Base-by-base conservation (phyloP, 2,329 filamentous ascomycete genomes). In the Chaetomiaceae sp. region DNA sequence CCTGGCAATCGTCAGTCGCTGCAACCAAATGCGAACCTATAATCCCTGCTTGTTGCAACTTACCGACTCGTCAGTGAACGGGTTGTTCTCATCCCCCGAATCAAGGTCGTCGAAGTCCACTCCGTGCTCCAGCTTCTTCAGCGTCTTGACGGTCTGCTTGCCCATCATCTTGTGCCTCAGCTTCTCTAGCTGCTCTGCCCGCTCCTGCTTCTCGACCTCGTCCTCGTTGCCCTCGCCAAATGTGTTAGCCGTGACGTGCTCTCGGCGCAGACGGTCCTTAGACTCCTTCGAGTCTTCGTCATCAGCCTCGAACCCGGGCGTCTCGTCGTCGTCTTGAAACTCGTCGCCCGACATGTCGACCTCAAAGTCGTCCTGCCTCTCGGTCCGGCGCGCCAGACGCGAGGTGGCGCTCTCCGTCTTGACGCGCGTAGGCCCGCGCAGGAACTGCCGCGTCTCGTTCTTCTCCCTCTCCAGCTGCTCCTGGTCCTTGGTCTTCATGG, bases 291-390 rank as follows among this genome's bases (percentile, higher is more conserved):
- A 68, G 40, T 90, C 86, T 55, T 95, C 88, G 40, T 93, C 86
- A n/a, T 93, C 86, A 14, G 72, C 74, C 56, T 93, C 88, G 42
- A 88, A 78, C 34, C 84, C 77, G 2, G 81, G 76, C 18, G 85
- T 80, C 62, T 94, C 88, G 60, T 95, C 88, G 58, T 94, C 88
- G 58, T 95, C 87, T 56, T 90, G 87, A 60, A 96, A 96, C 58
- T 86, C 82, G 48, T 83, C 81, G 9, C 78, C 79, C 17, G 79
- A 78, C 62, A 84, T 73, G 56, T 84, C 81, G 29, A 84, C 69
- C 53, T 87, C 82, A 51, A 82, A 78, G 56, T 88, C 84, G 44
- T 89, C 85, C 58, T 82, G 72, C 53, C 79, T 78, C 58, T 88
- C 83, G 41, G 65, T 76, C 57, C 76, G 79, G 56, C 67, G 83